Conservation (phyloP, 1,284 basidiomycete genomes). For the Ustilago bromivora region DNA sequence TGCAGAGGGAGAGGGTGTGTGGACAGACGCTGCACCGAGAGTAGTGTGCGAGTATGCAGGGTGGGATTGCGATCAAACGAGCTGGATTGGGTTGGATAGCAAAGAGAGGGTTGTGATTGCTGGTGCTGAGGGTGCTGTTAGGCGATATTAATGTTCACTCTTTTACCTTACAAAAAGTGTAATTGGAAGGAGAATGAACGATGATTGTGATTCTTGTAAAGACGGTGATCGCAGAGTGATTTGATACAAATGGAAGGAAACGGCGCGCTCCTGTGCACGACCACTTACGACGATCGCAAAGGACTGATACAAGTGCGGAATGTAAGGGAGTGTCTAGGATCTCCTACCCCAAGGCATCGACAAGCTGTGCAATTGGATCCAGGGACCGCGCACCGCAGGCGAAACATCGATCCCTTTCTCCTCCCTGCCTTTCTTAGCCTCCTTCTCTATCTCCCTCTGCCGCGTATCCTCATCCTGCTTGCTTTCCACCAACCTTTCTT, state of each 20-base stretch:
- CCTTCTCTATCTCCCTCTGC: not conserved
- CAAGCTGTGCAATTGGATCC: not conserved
- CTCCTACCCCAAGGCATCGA: not conserved
- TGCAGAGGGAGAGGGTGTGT: not conserved
- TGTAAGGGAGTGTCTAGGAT: not conserved
- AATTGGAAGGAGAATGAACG: not conserved
- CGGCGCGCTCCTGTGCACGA: not conserved
- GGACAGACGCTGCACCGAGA: constrained; percentile 10
- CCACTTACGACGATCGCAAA: not conserved
- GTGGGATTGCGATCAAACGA: constrained; percentile 59
- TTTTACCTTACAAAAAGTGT: too few relatives aligned
- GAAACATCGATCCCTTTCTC: not conserved
- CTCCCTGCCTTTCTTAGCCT: not conserved
- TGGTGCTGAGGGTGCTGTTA: constrained; percentile 45
- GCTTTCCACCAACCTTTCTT: not conserved
- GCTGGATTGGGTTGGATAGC: constrained; percentile 32
- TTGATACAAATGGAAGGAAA: not conserved
- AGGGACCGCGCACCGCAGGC: not conserved
- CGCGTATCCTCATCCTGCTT: not conserved
- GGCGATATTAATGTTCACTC: constrained; percentile 32
- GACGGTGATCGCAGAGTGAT: not conserved
- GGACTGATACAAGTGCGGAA: too few relatives aligned
- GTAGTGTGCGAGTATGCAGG: constrained; percentile 52
- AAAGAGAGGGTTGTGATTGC: constrained; percentile 35
- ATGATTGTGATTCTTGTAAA: not conserved